Percentiles rank a stretch among this genome's conserved stretches.
These are phyloP conservation scores for Fusarium verrucosum DNA, from an alignment of 2,329 filamentous ascomycete species.

Conservation along the genomic window DNA sequence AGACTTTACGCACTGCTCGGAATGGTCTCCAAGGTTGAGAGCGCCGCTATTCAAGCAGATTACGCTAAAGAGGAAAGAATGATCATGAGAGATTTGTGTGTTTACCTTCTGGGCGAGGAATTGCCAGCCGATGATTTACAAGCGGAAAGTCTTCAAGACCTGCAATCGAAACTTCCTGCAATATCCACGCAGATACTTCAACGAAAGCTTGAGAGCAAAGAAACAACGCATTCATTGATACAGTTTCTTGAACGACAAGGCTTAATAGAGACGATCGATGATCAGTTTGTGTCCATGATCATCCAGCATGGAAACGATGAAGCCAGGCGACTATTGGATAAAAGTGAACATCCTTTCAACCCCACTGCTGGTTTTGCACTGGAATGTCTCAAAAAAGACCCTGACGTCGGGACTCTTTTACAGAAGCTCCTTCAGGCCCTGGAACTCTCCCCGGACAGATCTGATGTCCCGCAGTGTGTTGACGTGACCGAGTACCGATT, in stretches of 20 bases:
- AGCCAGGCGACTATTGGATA: fast-evolving
- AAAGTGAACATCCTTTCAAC: background rate
- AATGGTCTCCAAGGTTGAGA: background rate
- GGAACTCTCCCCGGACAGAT: too few species aligned
- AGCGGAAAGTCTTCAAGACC: background rate
- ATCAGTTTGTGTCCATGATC: fast-evolving
- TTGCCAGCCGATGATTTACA: fast-evolving
- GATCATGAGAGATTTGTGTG: background rate
- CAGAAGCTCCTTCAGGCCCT: background rate
- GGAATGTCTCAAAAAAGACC: fast-evolving
- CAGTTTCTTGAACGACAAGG: background rate
- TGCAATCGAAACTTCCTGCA: background rate
- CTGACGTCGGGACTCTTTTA: background rate
- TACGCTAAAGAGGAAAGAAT: background rate
- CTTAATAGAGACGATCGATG: fast-evolving
- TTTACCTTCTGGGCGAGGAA: background rate
- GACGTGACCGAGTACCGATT: too few species aligned
- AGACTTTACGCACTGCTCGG: slow-evolving; percentile 13
- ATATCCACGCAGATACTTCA: background rate
- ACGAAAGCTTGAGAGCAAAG: fast-evolving
- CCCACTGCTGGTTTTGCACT: background rate
- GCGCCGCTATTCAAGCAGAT: background rate
- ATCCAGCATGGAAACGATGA: background rate
- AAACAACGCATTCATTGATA: fast-evolving
- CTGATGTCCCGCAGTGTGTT: too few species aligned